phyloP scores from a whole-genome alignment of 208 protist species.

The Acanthamoeba healyi region DNA sequence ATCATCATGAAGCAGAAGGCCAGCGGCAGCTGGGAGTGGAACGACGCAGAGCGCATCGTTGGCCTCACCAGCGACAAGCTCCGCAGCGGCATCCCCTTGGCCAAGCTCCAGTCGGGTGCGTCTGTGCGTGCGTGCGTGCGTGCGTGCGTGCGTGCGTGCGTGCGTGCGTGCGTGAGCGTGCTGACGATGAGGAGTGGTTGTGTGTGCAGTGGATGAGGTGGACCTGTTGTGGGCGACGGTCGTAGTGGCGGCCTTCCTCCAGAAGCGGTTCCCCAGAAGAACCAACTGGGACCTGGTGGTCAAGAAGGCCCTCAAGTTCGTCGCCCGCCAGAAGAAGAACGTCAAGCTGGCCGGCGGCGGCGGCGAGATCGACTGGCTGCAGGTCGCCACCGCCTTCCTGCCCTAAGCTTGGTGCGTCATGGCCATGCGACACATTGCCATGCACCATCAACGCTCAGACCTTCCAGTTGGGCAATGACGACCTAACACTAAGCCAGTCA shows the following conservation, averaged over 20 bases:
- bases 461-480: no score
- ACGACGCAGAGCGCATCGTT: background rate
- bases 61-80: background rate
- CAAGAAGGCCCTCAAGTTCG: constrained; percentile 63
- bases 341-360: background rate
- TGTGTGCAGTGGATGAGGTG: constrained; percentile 8
- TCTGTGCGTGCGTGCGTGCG: no score
- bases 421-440: background rate
- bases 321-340: constrained; percentile 16
- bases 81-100: background rate
- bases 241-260: constrained; percentile 56
- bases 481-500: no score
- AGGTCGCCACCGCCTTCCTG: background rate
- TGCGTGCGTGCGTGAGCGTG: no score
- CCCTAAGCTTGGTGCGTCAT: no score
- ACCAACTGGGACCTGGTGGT: constrained; percentile 74
- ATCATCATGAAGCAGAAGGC: constrained; percentile 76
- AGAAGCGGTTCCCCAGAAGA: constrained; percentile 18
- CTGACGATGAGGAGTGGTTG: no score
- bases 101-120: background rate
- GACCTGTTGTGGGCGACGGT: constrained; percentile 37
- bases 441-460: no score
- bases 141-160: no score
- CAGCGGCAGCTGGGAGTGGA: constrained; percentile 36
- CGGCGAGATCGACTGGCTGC: background rate